Conservation (phyloP, 495 filamentous ascomycete species). For the Pyrenula massariospora region DNA sequence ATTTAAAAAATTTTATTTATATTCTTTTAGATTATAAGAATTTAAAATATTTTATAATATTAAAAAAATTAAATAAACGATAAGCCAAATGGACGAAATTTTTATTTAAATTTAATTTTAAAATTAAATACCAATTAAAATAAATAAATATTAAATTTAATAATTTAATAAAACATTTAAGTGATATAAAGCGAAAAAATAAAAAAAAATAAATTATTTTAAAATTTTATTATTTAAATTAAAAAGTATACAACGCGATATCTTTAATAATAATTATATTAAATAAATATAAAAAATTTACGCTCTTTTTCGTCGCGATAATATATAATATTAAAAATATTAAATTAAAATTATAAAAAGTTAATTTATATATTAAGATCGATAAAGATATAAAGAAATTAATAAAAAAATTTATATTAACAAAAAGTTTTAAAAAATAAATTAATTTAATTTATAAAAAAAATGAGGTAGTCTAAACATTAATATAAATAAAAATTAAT, state of each 20-base stretch:
- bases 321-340: conserved; percentile 2
- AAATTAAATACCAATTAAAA: too few species aligned
- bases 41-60: too few species aligned
- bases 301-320: neutral
- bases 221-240: neutral
- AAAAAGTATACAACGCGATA: conserved; percentile 9
- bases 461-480: conserved; percentile 3
- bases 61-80: too few species aligned
- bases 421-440: too few species aligned
- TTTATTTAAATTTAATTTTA: too few species aligned
- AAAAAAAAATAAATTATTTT: too few species aligned
- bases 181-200: too few species aligned
- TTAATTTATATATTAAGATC: conserved; percentile 1
- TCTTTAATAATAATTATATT: conserved; percentile 1
- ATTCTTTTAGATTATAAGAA: neutral
- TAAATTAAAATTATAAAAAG: neutral
- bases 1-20: neutral
- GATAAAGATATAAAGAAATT: neutral
- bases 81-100: too few species aligned
- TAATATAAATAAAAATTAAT: too few species aligned
- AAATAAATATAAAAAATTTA: conserved; percentile 1
- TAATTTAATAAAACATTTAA: too few species aligned
- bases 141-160: neutral
- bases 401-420: conserved; percentile 1
- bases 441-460: conserved; percentile 4